phyloP scores from a whole-genome alignment of 352 stramenopile genomes.

The Globisporangium orthogonon region DNA sequence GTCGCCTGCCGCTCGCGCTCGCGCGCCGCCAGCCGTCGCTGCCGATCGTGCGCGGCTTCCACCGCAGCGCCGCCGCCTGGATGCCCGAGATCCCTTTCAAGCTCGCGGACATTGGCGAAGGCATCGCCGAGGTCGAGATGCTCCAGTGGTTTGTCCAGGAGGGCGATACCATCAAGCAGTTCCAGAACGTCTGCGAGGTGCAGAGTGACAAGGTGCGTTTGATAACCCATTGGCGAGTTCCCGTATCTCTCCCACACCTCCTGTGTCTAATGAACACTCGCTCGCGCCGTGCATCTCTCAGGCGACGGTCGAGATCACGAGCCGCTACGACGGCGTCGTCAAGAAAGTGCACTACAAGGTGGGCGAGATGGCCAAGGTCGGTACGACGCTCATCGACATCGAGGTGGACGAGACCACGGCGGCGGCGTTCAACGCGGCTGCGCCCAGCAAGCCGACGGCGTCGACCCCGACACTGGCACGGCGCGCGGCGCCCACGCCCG shows the following conservation, averaged over 20 bases:
- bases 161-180: slow-evolving; percentile 90
- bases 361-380: slow-evolving; percentile 95
- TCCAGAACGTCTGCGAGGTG: slow-evolving; percentile 97
- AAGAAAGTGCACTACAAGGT: slow-evolving; percentile 89
- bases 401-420: slow-evolving; percentile 75
- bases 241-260: too few species aligned
- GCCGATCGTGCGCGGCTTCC: slow-evolving; percentile 22
- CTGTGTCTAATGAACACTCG: background rate
- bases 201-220: slow-evolving; percentile 92
- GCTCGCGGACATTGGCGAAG: slow-evolving; percentile 97
- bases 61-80: slow-evolving; percentile 27
- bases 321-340: slow-evolving; percentile 94
- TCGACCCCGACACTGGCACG: slow-evolving; percentile 8
- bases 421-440: slow-evolving; percentile 25
- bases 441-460: slow-evolving; percentile 8
- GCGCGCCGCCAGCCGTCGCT: background rate
- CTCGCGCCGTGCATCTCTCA: slow-evolving; percentile 2
- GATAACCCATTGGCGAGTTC: too few species aligned
- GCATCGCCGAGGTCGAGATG: slow-evolving; percentile 97
- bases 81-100: slow-evolving; percentile 86
- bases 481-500: slow-evolving; percentile 10
- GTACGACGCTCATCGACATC: slow-evolving; percentile 91
- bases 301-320: slow-evolving; percentile 97
- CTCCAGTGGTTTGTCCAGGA: slow-evolving; percentile 96
- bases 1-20: slow-evolving; percentile 9